Evolutionary conservation across 495 filamentous ascomycete species (phyloP).

Genomic region (Lindgomyces ingoldianus): DNA sequence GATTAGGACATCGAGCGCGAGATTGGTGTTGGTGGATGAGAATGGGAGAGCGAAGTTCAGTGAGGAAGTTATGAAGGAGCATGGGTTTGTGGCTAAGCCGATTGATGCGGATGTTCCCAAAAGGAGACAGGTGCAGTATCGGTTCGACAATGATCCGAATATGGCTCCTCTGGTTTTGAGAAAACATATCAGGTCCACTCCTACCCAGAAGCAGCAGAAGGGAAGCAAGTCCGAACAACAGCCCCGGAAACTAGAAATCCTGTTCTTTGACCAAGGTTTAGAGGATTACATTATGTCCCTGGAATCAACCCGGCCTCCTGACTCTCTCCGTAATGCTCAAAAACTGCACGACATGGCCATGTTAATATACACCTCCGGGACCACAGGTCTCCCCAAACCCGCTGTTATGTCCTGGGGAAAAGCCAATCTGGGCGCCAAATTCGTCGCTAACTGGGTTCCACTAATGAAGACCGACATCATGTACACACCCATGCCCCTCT

Average conservation of each 20-base stretch:
- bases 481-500: slow-evolving; percentile 96
- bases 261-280: slow-evolving; percentile 66
- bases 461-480: slow-evolving; percentile 65
- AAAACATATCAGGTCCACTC: not conserved
- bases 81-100: slow-evolving; percentile 40
- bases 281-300: slow-evolving; percentile 23
- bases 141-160: slow-evolving; percentile 7
- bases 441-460: slow-evolving; percentile 59
- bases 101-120: not conserved
- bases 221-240: not conserved
- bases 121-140: slow-evolving; percentile 19
- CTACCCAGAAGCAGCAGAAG: not conserved
- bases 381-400: slow-evolving; percentile 77
- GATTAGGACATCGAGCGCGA: slow-evolving; percentile 67
- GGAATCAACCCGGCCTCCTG: slow-evolving; percentile 24
- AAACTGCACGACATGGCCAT: slow-evolving; percentile 41
- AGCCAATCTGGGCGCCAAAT: slow-evolving; percentile 53
- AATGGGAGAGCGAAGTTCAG: slow-evolving; percentile 59
- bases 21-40: slow-evolving; percentile 73
- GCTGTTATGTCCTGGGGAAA: slow-evolving; percentile 84
- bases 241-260: slow-evolving; percentile 52
- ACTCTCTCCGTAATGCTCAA: slow-evolving; percentile 25
- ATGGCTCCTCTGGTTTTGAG: not conserved
- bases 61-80: slow-evolving; percentile 49
- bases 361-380: slow-evolving; percentile 44